phyloP scores from a whole-genome alignment of 2,329 filamentous ascomycete species.

The Colletotrichum tofieldiae region DNA sequence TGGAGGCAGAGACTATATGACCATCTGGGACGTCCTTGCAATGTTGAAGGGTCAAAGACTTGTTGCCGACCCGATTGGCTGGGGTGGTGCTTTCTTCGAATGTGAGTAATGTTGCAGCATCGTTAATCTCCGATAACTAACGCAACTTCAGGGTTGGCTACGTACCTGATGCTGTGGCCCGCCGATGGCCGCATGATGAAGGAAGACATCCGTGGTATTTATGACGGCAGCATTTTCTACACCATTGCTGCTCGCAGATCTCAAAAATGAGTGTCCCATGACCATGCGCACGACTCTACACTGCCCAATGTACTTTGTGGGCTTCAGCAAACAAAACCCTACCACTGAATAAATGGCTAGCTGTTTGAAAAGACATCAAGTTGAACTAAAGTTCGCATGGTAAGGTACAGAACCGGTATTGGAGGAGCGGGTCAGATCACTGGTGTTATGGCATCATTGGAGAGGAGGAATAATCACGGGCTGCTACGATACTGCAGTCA shows the following conservation, averaged over 20 bases:
- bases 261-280: not conserved
- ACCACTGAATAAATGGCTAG: not conserved
- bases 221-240: conserved; percentile 45
- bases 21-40: conserved; percentile 52
- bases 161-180: conserved; percentile 67
- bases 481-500: not conserved
- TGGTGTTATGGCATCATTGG: too few species aligned
- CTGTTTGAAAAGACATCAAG: not conserved
- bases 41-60: conserved; percentile 59
- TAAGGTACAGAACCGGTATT: too few species aligned
- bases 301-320: too few species aligned
- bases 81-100: conserved; percentile 44
- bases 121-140: not conserved
- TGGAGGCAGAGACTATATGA: conserved; percentile 56
- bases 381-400: not conserved
- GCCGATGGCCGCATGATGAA: conserved; percentile 70
- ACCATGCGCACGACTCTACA: too few species aligned
- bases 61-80: conserved; percentile 60
- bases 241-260: conserved; percentile 16
- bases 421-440: not conserved
- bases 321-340: too few species aligned
- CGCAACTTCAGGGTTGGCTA: conserved; percentile 46
- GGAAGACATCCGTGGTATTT: conserved; percentile 60
- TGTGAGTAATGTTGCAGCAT: conserved; percentile 45
- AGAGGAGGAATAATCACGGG: not conserved